Percentiles rank a stretch among this genome's conserved stretches.
phyloP scores from a whole-genome alignment of 768 basidiomycete species.

The Lactarius deliciosus region DNA sequence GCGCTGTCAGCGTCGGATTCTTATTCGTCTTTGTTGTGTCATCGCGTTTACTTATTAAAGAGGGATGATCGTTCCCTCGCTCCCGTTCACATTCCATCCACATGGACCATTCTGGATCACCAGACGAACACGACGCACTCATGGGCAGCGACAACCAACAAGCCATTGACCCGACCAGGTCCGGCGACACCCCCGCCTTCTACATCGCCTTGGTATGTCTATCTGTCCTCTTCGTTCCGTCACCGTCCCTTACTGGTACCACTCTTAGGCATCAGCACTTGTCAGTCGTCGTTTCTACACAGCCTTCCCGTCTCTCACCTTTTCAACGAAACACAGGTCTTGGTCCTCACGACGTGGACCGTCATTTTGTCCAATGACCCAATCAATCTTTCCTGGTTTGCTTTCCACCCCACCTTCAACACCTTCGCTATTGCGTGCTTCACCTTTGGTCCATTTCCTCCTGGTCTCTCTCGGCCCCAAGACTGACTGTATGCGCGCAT shows the following conservation, averaged over 20 bases:
- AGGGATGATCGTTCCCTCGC: not conserved
- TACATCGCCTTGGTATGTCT: conserved; percentile 41
- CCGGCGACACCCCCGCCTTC: conserved; percentile 40
- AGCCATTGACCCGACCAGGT: conserved; percentile 40
- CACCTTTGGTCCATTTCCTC: conserved; percentile 53
- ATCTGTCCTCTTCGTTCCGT: not conserved
- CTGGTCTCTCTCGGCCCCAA: not conserved
- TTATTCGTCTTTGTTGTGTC: not conserved
- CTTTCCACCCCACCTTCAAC: conserved; percentile 64
- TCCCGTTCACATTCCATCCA: not conserved
- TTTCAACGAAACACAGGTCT: conserved; percentile 11
- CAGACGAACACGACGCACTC: conserved; percentile 15
- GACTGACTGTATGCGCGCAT: not conserved
- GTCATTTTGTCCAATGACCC: conserved; percentile 49
- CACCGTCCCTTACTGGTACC: conserved; percentile 13
- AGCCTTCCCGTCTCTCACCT: not conserved
- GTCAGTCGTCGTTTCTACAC: not conserved
- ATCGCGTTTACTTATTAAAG: not conserved
- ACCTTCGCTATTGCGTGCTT: conserved; percentile 54
- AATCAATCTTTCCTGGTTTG: conserved; percentile 55
- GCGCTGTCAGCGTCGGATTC: not conserved
- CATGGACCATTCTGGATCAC: not conserved
- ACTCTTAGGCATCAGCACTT: conserved; percentile 19
- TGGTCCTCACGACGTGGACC: conserved; percentile 43
- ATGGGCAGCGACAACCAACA: conserved; percentile 30